A percentile compares a stretch with the other conserved stretches of the same genome.
Evolutionary conservation across 768 basidiomycete species (phyloP).

Genomic region (Amanita rubescens): DNA sequence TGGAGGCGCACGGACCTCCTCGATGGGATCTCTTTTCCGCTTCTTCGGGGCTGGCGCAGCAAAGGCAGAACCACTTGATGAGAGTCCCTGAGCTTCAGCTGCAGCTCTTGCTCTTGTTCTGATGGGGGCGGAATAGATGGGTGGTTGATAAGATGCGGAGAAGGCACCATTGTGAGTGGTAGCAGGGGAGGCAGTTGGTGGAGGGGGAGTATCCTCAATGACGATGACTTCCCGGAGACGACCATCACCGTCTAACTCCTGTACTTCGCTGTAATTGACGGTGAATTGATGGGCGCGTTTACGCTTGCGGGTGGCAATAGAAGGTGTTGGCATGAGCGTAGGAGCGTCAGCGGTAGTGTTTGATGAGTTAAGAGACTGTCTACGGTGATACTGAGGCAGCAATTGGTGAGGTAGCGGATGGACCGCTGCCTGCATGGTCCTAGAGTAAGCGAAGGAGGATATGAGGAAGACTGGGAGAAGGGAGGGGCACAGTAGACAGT

Average conservation of each 20-base stretch:
- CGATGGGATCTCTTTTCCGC: conserved; percentile 71
- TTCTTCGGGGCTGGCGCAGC: conserved; percentile 75
- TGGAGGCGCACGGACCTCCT: conserved; percentile 62
- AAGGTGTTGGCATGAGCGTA: conserved; percentile 66
- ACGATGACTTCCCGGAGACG: conserved; percentile 81
- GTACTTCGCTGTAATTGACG: conserved; percentile 82
- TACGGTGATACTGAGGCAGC: conserved; percentile 57
- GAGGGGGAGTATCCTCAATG: conserved; percentile 87
- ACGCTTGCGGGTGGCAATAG: conserved; percentile 69
- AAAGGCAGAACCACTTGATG: conserved; percentile 54
- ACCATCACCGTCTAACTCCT: conserved; percentile 77
- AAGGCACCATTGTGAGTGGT: conserved; percentile 62
- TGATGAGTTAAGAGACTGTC: conserved; percentile 42
- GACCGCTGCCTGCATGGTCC: conserved; percentile 68
- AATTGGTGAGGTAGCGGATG: conserved; percentile 57
- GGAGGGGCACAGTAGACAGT: conserved; percentile 26
- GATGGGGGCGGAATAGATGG: conserved; percentile 66
- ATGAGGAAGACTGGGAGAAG: conserved; percentile 32
- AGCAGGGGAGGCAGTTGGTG: conserved; percentile 72
- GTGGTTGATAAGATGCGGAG: conserved; percentile 77
- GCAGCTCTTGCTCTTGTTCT: conserved; percentile 82
- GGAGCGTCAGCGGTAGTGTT: conserved; percentile 38
- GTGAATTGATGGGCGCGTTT: conserved; percentile 77
- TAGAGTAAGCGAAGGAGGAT: conserved; percentile 42
- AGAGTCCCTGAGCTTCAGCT: conserved; percentile 75